A percentile compares a stretch with the other conserved stretches of the same genome.
Conservation (phyloP, 164 flowering plant species). For the Tinospora cordifolia region DNA sequence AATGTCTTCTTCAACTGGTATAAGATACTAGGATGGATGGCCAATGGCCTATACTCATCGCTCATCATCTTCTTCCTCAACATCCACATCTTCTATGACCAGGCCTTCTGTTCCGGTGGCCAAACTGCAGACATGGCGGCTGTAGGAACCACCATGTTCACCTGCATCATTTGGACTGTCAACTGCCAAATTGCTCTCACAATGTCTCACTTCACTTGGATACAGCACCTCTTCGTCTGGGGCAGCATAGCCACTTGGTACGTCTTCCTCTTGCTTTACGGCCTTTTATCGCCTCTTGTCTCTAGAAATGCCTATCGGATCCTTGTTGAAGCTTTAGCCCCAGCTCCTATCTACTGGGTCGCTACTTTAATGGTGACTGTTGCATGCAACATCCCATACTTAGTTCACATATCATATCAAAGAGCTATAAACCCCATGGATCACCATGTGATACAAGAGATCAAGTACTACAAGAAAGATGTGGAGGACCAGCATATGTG, state of each 20-base stretch:
- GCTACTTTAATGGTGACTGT: conserved; percentile 53
- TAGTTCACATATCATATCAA: conserved; percentile 70
- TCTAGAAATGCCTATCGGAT: conserved; percentile 47
- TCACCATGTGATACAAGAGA: conserved; percentile 91
- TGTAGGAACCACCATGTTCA: conserved; percentile 90
- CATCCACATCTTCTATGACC: conserved; percentile 50
- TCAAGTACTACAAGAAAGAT: conserved; percentile 83
- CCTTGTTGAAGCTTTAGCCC: conserved; percentile 71
- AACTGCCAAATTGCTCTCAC: conserved; percentile 88
- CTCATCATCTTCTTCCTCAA: conserved; percentile 64
- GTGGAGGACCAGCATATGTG: conserved; percentile 76
- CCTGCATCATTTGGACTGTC: conserved; percentile 84
- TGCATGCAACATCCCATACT: conserved; percentile 60
- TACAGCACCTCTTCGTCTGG: conserved; percentile 84
- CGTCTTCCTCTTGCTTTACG: conserved; percentile 65
- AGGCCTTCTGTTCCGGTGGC: conserved; percentile 67
- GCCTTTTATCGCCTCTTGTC: conserved; percentile 36
- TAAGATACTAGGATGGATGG: conserved; percentile 91
- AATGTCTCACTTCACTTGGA: conserved; percentile 97
- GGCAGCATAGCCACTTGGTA: conserved; percentile 84
- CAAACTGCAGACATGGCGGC: conserved; percentile 78
- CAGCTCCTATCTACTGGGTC: conserved; percentile 82
- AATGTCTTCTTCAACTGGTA: conserved; percentile 90
- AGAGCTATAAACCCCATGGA: conserved; percentile 81
- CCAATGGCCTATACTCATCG: conserved; percentile 72